Evolutionary conservation across 805 yeast genomes (phyloP), one percentile per base, ranked within the genome.

Genomic region (Yarrowia deformans): DNA sequence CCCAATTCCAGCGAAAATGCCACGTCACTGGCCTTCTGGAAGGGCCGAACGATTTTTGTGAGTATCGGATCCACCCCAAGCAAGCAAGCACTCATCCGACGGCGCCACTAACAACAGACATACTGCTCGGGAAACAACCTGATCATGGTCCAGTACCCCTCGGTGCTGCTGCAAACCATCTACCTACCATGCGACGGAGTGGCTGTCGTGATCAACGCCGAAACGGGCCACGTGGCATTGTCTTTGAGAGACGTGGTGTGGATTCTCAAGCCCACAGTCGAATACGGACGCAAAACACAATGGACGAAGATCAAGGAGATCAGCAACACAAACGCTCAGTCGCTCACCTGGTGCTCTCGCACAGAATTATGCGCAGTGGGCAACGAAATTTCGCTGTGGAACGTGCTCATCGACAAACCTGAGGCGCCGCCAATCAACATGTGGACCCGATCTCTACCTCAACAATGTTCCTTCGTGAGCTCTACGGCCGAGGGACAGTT

Each of bases 111-210:
- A 16, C 34, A 10, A 16, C 48, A 79, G 79, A 87, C 87, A 1
- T 94, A 94, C 76, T 90, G 93, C 70, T 91, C 97, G 0, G 98
- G 97, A 0, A 92, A 92, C 79, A 92, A 91, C 76, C 81, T 94
- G 72, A 90, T 94, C 42, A 83, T 90, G 5, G 76, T 88, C 2
- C 82, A 89, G 8, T 83, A 84, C 70, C 80, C 83, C 58, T 80
- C 83, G 70, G 77, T 79, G 32, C 79, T 89, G 70, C 78, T 93
- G 18, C 98, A 94, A 77, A 92, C 97, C 0, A 79, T 92, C 1
- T 90, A 90, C 73, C 80, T 92, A 29, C 87, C 87, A 12, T 71
- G 80, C 1, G 97, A 91, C 74, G 88, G 94, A 18, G 74, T 75
- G 32, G 86, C 89, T 0, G 87, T 93, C 4, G 89, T 87, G 70